Evolutionary conservation across 1,284 basidiomycete genomes (phyloP), one percentile per base, ranked within the genome.

Genomic region (Uromyces viciae-fabae): DNA sequence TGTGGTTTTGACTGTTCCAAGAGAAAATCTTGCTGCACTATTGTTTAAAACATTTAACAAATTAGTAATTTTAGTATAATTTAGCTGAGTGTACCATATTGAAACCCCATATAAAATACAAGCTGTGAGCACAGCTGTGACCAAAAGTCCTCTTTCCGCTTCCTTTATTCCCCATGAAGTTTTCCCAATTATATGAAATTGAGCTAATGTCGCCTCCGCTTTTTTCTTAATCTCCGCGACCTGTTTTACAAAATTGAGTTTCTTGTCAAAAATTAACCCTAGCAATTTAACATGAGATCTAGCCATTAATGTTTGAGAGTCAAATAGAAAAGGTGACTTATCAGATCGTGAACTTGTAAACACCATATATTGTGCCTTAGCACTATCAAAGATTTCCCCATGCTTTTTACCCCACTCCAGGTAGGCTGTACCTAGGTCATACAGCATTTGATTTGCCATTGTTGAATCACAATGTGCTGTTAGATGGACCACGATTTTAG

Each of bases 371-470:
- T 76, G 75, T 7, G 75, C 74, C 28, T 75, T 75, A 0, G 33
- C 15, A n/a, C 60, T 43, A 7, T 75, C 74, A 64, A 75, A 75
- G 58, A 75, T 75, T 5, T 38, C 58, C 0, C 58, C 74, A 46
- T 75, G 58, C 17, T 1, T 31, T 15, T 19, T 40, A 7, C 56
- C 74, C 74, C 58, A 75, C 11, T 22, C n/a, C 19, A 75, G 25
- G 0, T 38, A 46, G 3, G 17, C 0, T n/a, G n/a, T n/a, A n/a
- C n/a, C n/a, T n/a, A n/a, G n/a, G n/a, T n/a, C n/a, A n/a, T n/a
- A n/a, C n/a, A 31, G 40, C n/a, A n/a, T n/a, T n/a, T n/a, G n/a
- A n/a, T n/a, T n/a, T n/a, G 15, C 9, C 5, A 14, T n/a, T n/a
- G 5, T 25, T 40, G 38, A 43, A n/a, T 3, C 36, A 31, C 7